Conservation (phyloP, 2,329 filamentous ascomycete genomes). For the Knoxdaviesia capensis region DNA sequence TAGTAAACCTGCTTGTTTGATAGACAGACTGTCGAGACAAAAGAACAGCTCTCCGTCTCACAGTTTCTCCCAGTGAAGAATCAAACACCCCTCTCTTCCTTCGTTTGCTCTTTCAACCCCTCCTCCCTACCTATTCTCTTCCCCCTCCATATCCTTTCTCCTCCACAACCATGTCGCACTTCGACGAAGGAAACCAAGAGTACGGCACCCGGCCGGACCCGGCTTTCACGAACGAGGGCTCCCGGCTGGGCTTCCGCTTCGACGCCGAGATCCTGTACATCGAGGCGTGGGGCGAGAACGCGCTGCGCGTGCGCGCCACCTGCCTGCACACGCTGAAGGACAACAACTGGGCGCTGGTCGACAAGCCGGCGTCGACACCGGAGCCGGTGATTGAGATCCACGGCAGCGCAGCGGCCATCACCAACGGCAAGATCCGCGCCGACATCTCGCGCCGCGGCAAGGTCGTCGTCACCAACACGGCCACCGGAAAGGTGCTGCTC, state of each 20-base stretch:
- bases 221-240: constrained; percentile 5
- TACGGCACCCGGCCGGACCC: constrained; percentile 3
- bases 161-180: neutral
- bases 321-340: constrained; percentile 15
- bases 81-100: too few relatives aligned
- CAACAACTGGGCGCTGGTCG: constrained; percentile 17
- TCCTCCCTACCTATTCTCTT: neutral
- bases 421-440: constrained; percentile 13
- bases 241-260: constrained; percentile 11
- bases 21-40: too few relatives aligned
- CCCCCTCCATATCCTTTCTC: neutral
- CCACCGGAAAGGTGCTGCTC: constrained; percentile 10
- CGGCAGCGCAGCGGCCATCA: constrained; percentile 7
- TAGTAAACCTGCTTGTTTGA: too few relatives aligned
- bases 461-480: constrained; percentile 10
- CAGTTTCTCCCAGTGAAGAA: too few relatives aligned
- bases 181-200: constrained; percentile 3
- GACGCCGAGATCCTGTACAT: constrained; percentile 27
- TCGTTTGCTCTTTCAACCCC: too few relatives aligned
- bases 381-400: constrained; percentile 7
- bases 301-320: constrained; percentile 25
- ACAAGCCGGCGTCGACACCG: constrained; percentile 2
- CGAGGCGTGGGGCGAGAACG: constrained; percentile 25
- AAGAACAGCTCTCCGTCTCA: too few relatives aligned
- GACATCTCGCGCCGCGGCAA: constrained; percentile 11